Percentiles rank a stretch among this genome's conserved stretches.
These are phyloP conservation scores for Lepidium campestre DNA, from an alignment of 441 rosid genomes.

Conservation along the genomic window DNA sequence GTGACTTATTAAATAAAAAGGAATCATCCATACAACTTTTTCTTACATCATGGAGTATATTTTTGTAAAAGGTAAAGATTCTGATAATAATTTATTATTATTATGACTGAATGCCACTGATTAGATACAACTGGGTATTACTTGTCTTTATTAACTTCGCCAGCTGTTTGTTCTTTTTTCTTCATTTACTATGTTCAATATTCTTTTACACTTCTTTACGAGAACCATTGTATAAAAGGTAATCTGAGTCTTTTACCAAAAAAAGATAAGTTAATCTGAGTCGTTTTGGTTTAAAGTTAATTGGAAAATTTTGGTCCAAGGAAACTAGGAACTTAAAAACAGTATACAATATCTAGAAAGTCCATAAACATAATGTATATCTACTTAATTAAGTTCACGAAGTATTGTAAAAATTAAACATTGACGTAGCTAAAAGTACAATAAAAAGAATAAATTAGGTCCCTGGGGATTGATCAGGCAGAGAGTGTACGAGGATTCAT, in stretches of 20 bases:
- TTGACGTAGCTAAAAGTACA: constrained; percentile 16
- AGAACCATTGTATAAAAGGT: too few relatives aligned
- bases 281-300: too few relatives aligned
- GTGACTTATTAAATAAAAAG: constrained; percentile 15
- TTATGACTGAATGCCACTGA: constrained; percentile 24
- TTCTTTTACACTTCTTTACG: too few relatives aligned
- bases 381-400: too few relatives aligned
- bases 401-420: background rate
- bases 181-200: background rate
- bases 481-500: constrained; percentile 25
- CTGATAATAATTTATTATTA: background rate
- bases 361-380: background rate
- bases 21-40: too few relatives aligned
- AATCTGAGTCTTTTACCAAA: too few relatives aligned
- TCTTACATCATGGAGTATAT: background rate
- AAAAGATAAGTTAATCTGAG: too few relatives aligned
- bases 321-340: too few relatives aligned
- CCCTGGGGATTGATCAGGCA: constrained; percentile 24
- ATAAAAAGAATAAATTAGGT: constrained; percentile 1
- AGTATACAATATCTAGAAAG: too few relatives aligned
- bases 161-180: constrained; percentile 2
- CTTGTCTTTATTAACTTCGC: constrained; percentile 21
- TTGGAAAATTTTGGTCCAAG: too few relatives aligned
- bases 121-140: constrained; percentile 25
- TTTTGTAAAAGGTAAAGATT: background rate